Evolutionary conservation across 1,139 yeast species (phyloP), one percentile per base, ranked within the genome.

Genomic region (Suhomyces guaymorum): DNA sequence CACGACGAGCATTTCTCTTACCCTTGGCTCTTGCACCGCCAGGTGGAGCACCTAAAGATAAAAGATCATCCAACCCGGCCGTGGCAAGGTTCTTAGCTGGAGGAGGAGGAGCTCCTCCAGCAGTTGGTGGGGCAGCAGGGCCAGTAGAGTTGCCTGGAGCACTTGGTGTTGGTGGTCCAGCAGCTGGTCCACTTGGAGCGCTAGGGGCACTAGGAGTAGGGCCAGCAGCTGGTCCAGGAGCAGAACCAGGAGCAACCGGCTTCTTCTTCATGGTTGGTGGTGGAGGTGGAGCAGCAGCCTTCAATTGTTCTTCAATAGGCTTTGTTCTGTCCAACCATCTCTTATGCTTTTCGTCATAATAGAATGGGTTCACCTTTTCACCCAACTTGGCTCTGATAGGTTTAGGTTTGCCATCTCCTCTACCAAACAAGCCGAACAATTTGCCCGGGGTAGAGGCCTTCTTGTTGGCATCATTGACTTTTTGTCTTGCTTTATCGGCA

Each of bases 301-400:
- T 67, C 41, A 79, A 71, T 47, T 82, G 87, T 32, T 88, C 96
- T 43, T 80, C 80, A 28, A 85, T 75, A 1, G 86, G 79, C 12
- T 74, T 76, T 41, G 80, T 78, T 41, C 78, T 79, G 53, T 87
- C 82, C 35, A 92, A 79, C 96, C 97, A 92, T 52, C 96, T 74
- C 54, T 84, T 82, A 52, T 86, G 74, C 42, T 83, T 79, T 50
- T 87, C 94, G 61, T 90, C 96, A 55, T 80, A 94, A 49, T 78
- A 78, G 51, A 92, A 83, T 29, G 51, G 51, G 30, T 45, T 46
- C 5, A 32, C 39, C 44, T 80, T 77, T 39, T 85, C 89, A 7
- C 98, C 98, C 43, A 92, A 65, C 51, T 92, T 89, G 21, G 97
- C 97, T 48, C 78, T 76, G 41, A 80, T 73, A 1, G 94, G 86